These are phyloP conservation scores for Tilletia setariae DNA, from an alignment of 1,284 basidiomycete species.

Conservation along the genomic window DNA sequence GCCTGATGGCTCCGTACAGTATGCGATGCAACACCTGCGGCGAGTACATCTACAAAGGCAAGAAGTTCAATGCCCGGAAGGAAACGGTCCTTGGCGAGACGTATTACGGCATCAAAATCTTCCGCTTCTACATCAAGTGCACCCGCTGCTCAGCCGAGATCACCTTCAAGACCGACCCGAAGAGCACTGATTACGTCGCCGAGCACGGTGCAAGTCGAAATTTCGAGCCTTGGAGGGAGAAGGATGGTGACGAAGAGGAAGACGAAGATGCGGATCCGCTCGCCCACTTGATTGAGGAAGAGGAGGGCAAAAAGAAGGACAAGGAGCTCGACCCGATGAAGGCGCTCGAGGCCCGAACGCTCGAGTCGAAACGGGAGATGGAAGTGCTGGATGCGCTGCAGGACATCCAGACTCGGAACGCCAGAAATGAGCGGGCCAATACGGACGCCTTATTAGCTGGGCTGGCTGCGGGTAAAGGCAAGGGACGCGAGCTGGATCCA, in stretches of 20 bases:
- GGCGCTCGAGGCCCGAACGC: constrained; percentile 82
- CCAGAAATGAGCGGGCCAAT: constrained; percentile 71
- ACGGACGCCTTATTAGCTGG: constrained; percentile 39
- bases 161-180: constrained; percentile 98
- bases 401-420: constrained; percentile 88
- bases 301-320: constrained; percentile 29
- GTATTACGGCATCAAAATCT: constrained; percentile 97
- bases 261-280: constrained; percentile 27
- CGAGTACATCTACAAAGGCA: constrained; percentile 90
- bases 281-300: constrained; percentile 27
- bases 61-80: constrained; percentile 99
- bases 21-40: constrained; percentile 84
- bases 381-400: constrained; percentile 93
- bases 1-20: constrained; percentile 97
- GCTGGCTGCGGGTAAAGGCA: constrained; percentile 25
- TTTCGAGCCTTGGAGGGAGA: constrained; percentile 49
- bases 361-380: constrained; percentile 94
- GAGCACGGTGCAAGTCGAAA: constrained; percentile 51
- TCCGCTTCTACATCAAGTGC: constrained; percentile 54
- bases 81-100: constrained; percentile 95
- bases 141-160: constrained; percentile 76
- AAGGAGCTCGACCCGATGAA: constrained; percentile 89
- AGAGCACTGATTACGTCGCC: constrained; percentile 60
- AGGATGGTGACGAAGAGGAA: constrained; percentile 9
- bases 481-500: constrained; percentile 18